phyloP scores from a whole-genome alignment of 2,329 filamentous ascomycete genomes.

The Aureobasidium mangrovei region DNA sequence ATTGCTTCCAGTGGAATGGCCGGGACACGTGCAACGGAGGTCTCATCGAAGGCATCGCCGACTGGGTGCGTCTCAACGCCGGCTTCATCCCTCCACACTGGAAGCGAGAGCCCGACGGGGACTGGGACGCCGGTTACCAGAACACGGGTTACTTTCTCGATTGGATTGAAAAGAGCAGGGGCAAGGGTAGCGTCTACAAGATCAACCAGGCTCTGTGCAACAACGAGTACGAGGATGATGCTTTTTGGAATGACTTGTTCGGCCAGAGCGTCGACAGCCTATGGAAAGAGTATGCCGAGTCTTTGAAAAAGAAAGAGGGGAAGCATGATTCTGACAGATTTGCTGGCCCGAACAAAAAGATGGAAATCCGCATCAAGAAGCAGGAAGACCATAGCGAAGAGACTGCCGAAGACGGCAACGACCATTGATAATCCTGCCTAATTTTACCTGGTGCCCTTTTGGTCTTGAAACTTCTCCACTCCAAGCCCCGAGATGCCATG shows the following conservation, averaged over 20 bases:
- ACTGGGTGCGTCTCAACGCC: conserved; percentile 77
- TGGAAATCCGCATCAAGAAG: conserved; percentile 8
- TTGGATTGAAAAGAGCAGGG: conserved; percentile 63
- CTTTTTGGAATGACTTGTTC: conserved; percentile 61
- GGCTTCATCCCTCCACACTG: conserved; percentile 74
- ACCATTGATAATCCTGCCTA: background rate
- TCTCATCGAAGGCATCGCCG: conserved; percentile 82
- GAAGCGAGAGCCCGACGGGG: conserved; percentile 47
- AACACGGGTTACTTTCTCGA: conserved; percentile 85
- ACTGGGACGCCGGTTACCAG: conserved; percentile 89
- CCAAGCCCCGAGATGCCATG: conserved; percentile 43
- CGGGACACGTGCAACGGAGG: conserved; percentile 52
- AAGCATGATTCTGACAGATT: conserved; percentile 13
- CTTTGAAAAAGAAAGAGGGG: conserved; percentile 31
- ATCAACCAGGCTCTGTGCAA: conserved; percentile 59
- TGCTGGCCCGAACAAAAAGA: conserved; percentile 15
- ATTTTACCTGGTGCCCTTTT: background rate
- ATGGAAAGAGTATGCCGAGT: conserved; percentile 62
- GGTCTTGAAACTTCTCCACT: conserved; percentile 49
- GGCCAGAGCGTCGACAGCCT: conserved; percentile 58
- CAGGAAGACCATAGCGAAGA: background rate
- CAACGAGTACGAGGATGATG: conserved; percentile 54
- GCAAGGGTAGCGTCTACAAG: conserved; percentile 41
- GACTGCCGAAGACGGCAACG: background rate
- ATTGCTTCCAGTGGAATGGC: conserved; percentile 81